Percentiles rank a stretch among this genome's conserved stretches.
These are phyloP conservation scores for Hsuehochloa calcarea DNA, from an alignment of 176 grass and related monocot species.

Conservation along the genomic window DNA sequence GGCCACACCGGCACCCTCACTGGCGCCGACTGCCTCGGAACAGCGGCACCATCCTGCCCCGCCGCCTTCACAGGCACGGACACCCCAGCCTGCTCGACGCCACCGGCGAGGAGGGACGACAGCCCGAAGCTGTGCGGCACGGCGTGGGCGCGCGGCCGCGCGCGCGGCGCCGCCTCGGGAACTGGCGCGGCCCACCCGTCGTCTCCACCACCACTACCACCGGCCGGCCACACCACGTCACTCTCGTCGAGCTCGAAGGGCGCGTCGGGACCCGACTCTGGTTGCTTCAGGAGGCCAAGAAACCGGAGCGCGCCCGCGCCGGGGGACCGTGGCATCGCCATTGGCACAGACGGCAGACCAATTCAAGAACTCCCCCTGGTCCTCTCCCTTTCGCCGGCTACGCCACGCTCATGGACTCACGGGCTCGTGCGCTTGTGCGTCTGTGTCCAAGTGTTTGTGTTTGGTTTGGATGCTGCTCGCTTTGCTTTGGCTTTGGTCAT, in stretches of 20 bases:
- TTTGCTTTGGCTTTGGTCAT: slow-evolving; percentile 1
- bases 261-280: neutral
- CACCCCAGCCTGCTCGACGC: neutral
- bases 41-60: neutral
- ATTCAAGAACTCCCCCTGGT: neutral
- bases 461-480: slow-evolving; percentile 24
- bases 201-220: neutral
- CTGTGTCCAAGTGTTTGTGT: neutral
- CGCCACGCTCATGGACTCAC: neutral
- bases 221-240: slow-evolving; percentile 48
- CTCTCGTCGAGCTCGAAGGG: slow-evolving; percentile 60
- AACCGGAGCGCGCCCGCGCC: slow-evolving; percentile 38
- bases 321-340: slow-evolving; percentile 41
- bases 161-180: neutral
- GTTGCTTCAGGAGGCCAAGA: slow-evolving; percentile 54
- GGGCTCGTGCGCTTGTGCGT: neutral
- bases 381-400: neutral
- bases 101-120: slow-evolving; percentile 43
- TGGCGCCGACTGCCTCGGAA: slow-evolving; percentile 51
- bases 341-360: neutral
- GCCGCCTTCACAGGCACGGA: slow-evolving; percentile 9
- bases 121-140: slow-evolving; percentile 56
- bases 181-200: neutral
- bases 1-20: slow-evolving; percentile 53
- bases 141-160: slow-evolving; percentile 5